phyloP scores from a whole-genome alignment of 1,139 yeast species.

The Debaryomycetaceae sp. region DNA sequence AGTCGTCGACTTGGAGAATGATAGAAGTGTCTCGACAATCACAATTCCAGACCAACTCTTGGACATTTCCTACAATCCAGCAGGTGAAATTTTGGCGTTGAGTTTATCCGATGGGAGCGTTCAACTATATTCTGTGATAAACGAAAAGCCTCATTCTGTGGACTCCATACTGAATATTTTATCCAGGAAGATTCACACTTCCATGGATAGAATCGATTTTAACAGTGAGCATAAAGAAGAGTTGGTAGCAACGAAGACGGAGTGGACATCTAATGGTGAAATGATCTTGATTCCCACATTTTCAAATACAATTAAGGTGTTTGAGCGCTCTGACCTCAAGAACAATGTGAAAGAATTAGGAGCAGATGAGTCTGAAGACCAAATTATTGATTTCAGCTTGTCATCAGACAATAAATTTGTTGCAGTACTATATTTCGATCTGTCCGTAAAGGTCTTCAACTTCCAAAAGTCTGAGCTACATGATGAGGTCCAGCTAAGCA shows the following conservation, averaged over 20 bases:
- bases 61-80: constrained; percentile 58
- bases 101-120: constrained; percentile 62
- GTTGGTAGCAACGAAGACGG: constrained; percentile 27
- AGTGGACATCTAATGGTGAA: constrained; percentile 51
- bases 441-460: constrained; percentile 57
- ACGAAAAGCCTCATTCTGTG: constrained; percentile 33
- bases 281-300: constrained; percentile 44
- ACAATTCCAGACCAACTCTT: constrained; percentile 53
- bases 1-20: constrained; percentile 47
- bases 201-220: constrained; percentile 36
- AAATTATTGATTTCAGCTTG: constrained; percentile 52
- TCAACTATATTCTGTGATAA: constrained; percentile 57
- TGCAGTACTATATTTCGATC: constrained; percentile 52
- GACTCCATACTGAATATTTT: constrained; percentile 43
- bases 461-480: constrained; percentile 12
- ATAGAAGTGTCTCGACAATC: constrained; percentile 27
- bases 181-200: constrained; percentile 30
- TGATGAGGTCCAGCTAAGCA: constrained; percentile 2
- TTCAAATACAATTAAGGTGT: constrained; percentile 30
- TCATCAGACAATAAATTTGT: constrained; percentile 58
- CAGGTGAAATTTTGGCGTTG: constrained; percentile 53
- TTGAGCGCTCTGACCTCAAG: constrained; percentile 33
- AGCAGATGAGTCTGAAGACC: constrained; percentile 22
- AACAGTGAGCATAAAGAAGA: constrained; percentile 40
- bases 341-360: constrained; percentile 6